A percentile compares a stretch with the other conserved stretches of the same genome.
Evolutionary conservation across 2,329 filamentous ascomycete species (phyloP).

Genomic region (Pestalotiopsis sp.): DNA sequence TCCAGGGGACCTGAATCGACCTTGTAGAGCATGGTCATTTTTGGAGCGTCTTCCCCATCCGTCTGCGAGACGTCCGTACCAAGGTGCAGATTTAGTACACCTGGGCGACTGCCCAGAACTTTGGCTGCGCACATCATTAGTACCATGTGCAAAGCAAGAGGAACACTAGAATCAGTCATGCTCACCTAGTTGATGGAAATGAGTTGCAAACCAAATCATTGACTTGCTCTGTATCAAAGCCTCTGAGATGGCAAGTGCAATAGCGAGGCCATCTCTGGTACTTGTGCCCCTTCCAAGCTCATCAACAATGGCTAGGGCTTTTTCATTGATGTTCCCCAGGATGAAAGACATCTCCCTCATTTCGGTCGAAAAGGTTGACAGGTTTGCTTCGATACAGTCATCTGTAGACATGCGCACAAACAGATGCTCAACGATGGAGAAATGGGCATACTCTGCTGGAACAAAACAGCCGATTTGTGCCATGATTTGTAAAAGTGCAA

Average conservation of each 20-base stretch:
- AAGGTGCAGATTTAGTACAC: constrained; percentile 83
- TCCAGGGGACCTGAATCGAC: constrained; percentile 71
- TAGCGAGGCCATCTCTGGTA: constrained; percentile 83
- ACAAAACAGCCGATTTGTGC: constrained; percentile 91
- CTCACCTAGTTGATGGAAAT: constrained; percentile 77
- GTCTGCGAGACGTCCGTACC: constrained; percentile 63
- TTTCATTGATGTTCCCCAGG: constrained; percentile 75
- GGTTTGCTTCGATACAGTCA: constrained; percentile 85
- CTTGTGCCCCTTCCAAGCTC: constrained; percentile 92
- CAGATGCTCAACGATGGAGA: constrained; percentile 79
- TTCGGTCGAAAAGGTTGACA: constrained; percentile 91
- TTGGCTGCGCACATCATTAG: constrained; percentile 48
- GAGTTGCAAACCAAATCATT: constrained; percentile 90
- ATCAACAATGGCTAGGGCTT: constrained; percentile 83
- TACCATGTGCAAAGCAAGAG: not conserved
- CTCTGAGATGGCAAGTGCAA: constrained; percentile 89
- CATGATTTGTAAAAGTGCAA: constrained; percentile 88
- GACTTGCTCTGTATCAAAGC: constrained; percentile 79
- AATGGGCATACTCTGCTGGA: constrained; percentile 80
- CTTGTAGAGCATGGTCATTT: constrained; percentile 88
- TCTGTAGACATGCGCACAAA: constrained; percentile 88
- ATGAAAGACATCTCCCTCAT: constrained; percentile 98
- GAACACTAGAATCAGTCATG: not conserved
- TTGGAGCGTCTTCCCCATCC: constrained; percentile 50
- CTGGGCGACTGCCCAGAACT: constrained; percentile 73